phyloP scores from a whole-genome alignment of 1,284 basidiomycete genomes.

The Pseudozyma pruni region DNA sequence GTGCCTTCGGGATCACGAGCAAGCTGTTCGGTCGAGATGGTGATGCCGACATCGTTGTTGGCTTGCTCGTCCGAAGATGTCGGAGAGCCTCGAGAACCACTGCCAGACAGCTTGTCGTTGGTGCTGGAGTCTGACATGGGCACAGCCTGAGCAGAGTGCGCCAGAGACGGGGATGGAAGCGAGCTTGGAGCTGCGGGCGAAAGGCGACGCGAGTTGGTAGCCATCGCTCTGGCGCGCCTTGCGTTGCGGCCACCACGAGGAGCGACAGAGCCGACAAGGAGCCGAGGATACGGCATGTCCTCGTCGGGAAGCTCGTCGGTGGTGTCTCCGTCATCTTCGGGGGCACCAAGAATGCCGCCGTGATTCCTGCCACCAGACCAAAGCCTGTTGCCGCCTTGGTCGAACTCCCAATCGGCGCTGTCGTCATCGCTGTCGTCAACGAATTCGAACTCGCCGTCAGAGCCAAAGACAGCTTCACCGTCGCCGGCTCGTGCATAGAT shows the following conservation, averaged over 20 bases:
- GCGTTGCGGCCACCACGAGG: slow-evolving; percentile 63
- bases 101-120: slow-evolving; percentile 20
- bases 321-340: slow-evolving; percentile 65
- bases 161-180: slow-evolving; percentile 37
- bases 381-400: slow-evolving; percentile 42
- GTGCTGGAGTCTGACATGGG: slow-evolving; percentile 18
- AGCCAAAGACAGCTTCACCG: slow-evolving; percentile 67
- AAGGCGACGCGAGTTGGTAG: slow-evolving; percentile 56
- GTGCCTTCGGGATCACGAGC: slow-evolving; percentile 55
- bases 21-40: slow-evolving; percentile 53
- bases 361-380: slow-evolving; percentile 14
- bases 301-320: slow-evolving; percentile 66
- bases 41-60: slow-evolving; percentile 46
- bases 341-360: slow-evolving; percentile 25
- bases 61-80: slow-evolving; percentile 30
- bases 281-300: slow-evolving; percentile 66
- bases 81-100: slow-evolving; percentile 26
- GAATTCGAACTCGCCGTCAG: slow-evolving; percentile 67
- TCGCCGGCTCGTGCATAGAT: slow-evolving; percentile 67
- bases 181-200: slow-evolving; percentile 52
- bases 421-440: slow-evolving; percentile 65
- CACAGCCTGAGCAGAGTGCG: slow-evolving; percentile 10
- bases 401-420: slow-evolving; percentile 49
- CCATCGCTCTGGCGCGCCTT: slow-evolving; percentile 62
- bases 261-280: slow-evolving; percentile 65